Conservation (phyloP, 2,329 filamentous ascomycete species). For the Albophoma yamanashiensis region DNA sequence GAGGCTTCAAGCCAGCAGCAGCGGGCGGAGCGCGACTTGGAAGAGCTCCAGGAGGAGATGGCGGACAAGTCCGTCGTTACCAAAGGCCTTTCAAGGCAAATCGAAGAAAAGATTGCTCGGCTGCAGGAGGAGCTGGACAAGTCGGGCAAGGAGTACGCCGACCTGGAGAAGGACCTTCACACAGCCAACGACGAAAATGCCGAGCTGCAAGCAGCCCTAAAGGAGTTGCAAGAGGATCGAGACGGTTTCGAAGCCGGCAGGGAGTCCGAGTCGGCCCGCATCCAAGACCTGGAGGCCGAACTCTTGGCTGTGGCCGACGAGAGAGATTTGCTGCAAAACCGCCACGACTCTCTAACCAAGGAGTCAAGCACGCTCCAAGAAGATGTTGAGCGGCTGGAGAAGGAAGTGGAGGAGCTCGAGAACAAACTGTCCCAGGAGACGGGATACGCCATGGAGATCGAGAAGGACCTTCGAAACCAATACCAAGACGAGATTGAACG, state of each 20-base stretch:
- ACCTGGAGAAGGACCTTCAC: constrained; percentile 40
- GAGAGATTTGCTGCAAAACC: constrained; percentile 58
- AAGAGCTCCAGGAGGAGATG: constrained; percentile 66
- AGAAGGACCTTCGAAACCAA: constrained; percentile 43
- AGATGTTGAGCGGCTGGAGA: constrained; percentile 44
- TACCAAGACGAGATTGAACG: constrained; percentile 36
- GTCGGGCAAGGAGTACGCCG: constrained; percentile 34
- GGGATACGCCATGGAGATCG: constrained; percentile 46
- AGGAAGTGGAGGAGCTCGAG: constrained; percentile 35
- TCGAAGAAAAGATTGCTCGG: constrained; percentile 58
- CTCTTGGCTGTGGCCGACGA: constrained; percentile 49
- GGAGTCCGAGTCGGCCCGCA: constrained; percentile 32
- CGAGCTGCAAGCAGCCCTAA: constrained; percentile 31
- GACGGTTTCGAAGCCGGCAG: constrained; percentile 17
- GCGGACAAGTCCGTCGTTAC: constrained; percentile 68
- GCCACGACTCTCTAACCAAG: constrained; percentile 54
- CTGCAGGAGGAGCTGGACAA: constrained; percentile 56
- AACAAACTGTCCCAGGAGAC: constrained; percentile 41
- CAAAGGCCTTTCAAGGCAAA: constrained; percentile 62
- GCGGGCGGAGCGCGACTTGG: constrained; percentile 46
- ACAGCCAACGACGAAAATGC: constrained; percentile 35
- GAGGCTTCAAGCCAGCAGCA: constrained; percentile 43
- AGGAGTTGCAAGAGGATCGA: constrained; percentile 25
- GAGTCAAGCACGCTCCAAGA: constrained; percentile 58
- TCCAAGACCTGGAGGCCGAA: constrained; percentile 49